Base-by-base conservation (phyloP, 1,284 basidiomycete species). In the Tetrapyrgos nigripes region DNA sequence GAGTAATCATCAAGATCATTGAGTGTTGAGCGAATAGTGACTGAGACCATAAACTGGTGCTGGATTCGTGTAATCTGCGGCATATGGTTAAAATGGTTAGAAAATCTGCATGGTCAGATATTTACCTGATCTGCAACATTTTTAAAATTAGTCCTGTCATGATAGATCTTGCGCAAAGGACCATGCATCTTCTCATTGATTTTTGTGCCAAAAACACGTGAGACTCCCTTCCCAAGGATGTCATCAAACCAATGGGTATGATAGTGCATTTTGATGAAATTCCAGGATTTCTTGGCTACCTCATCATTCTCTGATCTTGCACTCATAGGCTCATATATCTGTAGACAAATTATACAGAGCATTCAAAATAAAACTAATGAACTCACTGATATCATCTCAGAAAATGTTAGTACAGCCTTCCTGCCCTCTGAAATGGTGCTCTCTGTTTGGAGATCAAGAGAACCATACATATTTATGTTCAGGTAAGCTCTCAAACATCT, bases 11-110 rank as follows among this genome's bases (percentile, higher is more conserved):
- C 64, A 9, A 64, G 52, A 14, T 43, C 60, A 45, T 64, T 49
- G 14, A 70, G 60, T 3, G 64, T 49, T 27, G 48, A 53, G 4
- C 53, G 59, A 28, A 71, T 66, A 14, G 44, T 56, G 13, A 50
- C 49, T 10, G 61, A 27, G 2, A 67, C 60, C 17, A 64, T 14
- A 24, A 47, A 24, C 23, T 53, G 49, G 40, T 73, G 70, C 46
- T 70, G 61, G 14, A 66, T 57, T 17, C 51, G 17, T 40, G 70
- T 51, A 35, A 72, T 69, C 73, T 74, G 45, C 28, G 50, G 55
- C 35, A 11, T n/a, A 4, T 8, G n/a, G 28, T 13, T 9, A 29
- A 24, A 13, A 43, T 19, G n/a, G 14, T 17, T 4, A 27, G 21
- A 53, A n/a, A n/a, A 50, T 45, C 10, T 13, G 43, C n/a, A n/a